Conservation (phyloP, 331 rosid genomes). For the Stylosanthes scabra region DNA sequence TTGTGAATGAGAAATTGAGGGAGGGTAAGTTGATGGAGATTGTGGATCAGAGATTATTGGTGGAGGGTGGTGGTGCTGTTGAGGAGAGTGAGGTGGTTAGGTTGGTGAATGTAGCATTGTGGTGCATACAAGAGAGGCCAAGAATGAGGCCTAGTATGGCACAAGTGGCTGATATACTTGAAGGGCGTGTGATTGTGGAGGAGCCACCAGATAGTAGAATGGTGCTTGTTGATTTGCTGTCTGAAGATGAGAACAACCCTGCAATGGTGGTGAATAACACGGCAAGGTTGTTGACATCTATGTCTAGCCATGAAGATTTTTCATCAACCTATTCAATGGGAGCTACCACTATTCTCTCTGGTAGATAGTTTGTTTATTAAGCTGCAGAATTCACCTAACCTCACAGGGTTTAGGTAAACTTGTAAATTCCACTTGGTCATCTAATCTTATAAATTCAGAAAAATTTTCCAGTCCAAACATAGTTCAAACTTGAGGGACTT, state of each 20-base stretch:
- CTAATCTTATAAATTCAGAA: too few species aligned
- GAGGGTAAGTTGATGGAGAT: constrained; percentile 79
- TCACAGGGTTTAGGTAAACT: background rate
- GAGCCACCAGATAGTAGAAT: constrained; percentile 80
- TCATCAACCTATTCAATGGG: constrained; percentile 53
- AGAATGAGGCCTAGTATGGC: constrained; percentile 76
- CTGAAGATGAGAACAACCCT: constrained; percentile 54
- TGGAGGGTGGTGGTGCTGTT: constrained; percentile 49
- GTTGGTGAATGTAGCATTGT: constrained; percentile 72
- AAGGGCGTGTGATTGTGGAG: constrained; percentile 63
- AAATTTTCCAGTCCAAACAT: background rate
- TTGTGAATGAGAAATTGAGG: constrained; percentile 66
- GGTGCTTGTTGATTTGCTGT: constrained; percentile 67
- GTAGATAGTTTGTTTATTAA: constrained; percentile 32
- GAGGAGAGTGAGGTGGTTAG: constrained; percentile 71
- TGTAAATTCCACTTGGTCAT: too few species aligned
- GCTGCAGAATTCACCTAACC: too few species aligned
- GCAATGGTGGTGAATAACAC: background rate
- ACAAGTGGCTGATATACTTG: constrained; percentile 81
- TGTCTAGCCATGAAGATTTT: constrained; percentile 33
- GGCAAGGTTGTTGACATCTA: constrained; percentile 41
- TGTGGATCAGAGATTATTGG: constrained; percentile 55
- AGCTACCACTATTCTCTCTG: constrained; percentile 50
- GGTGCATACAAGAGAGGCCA: constrained; percentile 94
- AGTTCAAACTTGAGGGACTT: constrained; percentile 14